A percentile compares a stretch with the other conserved stretches of the same genome.
phyloP scores from a whole-genome alignment of 257 asterid species.

The Knoxia roxburghii region DNA sequence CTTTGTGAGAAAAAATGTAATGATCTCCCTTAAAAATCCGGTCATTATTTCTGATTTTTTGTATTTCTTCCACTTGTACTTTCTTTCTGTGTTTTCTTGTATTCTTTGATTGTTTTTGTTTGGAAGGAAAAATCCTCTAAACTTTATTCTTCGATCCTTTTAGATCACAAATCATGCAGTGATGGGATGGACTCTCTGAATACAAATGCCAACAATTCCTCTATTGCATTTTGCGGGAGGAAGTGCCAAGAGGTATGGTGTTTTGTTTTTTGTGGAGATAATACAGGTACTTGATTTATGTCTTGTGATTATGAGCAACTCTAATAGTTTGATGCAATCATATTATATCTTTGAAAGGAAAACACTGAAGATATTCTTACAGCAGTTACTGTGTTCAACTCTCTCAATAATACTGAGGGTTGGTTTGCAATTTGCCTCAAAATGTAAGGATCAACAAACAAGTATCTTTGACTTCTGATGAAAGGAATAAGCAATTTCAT shows the following conservation, averaged over 20 bases:
- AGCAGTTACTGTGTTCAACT: background rate
- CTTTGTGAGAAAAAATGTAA: constrained; percentile 84
- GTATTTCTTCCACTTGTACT: background rate
- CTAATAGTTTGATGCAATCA: background rate
- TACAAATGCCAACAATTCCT: constrained; percentile 36
- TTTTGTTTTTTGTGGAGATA: background rate
- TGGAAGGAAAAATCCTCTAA: constrained; percentile 7
- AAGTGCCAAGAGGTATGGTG: constrained; percentile 80
- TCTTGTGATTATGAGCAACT: background rate
- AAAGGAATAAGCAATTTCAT: background rate
- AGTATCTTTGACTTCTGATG: background rate
- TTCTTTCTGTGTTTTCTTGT: constrained; percentile 8
- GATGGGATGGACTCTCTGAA: constrained; percentile 34
- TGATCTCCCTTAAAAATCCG: constrained; percentile 15
- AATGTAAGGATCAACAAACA: background rate
- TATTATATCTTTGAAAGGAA: background rate
- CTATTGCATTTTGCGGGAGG: constrained; percentile 54
- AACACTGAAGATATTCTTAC: background rate
- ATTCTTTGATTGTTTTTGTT: constrained; percentile 1
- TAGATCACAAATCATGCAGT: constrained; percentile 75
- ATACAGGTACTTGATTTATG: background rate
- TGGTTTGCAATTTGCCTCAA: too few relatives aligned
- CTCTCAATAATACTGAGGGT: background rate
- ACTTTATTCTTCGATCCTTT: constrained; percentile 17
- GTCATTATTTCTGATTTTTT: background rate